Percentiles rank a stretch among this genome's conserved stretches.
Evolutionary conservation across 257 asterid species (phyloP).

Genomic region (Fraxinus americana): DNA sequence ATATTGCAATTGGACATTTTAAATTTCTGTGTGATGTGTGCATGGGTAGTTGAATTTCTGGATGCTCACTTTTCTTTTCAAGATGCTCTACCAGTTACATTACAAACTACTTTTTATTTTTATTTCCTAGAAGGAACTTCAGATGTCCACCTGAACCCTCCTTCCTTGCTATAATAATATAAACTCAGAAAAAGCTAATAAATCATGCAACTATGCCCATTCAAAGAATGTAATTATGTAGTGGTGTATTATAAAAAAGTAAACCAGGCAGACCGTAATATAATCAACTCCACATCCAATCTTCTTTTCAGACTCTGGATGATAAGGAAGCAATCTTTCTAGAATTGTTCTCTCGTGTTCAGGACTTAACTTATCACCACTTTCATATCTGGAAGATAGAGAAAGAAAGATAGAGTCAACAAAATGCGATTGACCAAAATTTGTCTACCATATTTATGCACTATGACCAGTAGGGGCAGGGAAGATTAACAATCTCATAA

Average conservation of each 20-base stretch:
- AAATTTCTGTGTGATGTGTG: too few species aligned
- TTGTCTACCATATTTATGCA: neutral
- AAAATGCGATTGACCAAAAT: neutral
- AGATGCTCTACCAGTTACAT: neutral
- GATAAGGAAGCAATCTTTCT: constrained; percentile 71
- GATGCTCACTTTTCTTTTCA: constrained; percentile 1
- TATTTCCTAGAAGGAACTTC: neutral
- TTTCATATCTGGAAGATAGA: constrained; percentile 57
- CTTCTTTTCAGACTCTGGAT: constrained; percentile 50
- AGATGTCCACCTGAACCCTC: neutral
- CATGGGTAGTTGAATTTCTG: neutral
- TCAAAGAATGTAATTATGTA: neutral
- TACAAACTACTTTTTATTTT: neutral
- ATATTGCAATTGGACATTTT: too few species aligned
- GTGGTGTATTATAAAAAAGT: neutral
- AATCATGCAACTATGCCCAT: neutral
- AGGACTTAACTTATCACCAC: constrained; percentile 81
- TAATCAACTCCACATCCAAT: constrained; percentile 54
- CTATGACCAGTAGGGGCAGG: neutral
- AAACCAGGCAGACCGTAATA: constrained; percentile 27
- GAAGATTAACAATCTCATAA: constrained; percentile 5
- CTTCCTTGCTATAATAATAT: neutral
- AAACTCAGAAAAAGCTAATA: neutral
- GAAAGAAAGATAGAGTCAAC: constrained; percentile 11
- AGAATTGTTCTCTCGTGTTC: constrained; percentile 78